Conservation (phyloP, 371 early-diverging fungal genomes). For the Syncephalis plumigaleata region DNA sequence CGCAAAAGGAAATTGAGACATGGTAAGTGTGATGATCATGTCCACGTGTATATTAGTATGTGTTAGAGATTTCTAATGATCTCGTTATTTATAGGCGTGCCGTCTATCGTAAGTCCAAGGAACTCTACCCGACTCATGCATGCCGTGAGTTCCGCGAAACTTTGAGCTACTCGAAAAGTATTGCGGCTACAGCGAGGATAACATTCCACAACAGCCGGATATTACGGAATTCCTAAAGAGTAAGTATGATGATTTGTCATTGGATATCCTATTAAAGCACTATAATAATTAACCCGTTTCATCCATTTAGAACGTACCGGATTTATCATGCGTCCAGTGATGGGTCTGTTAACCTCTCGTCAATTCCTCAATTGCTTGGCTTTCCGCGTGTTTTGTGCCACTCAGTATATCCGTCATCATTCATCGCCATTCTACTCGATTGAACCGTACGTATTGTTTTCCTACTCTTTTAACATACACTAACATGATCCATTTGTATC, state of each 20-base stretch:
- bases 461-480: too few species aligned
- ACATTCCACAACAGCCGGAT: conserved; percentile 82
- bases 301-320: conserved; percentile 68
- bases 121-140: conserved; percentile 73
- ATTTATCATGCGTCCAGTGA: conserved; percentile 88
- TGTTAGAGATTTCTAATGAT: not conserved
- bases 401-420: conserved; percentile 92
- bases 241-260: not conserved
- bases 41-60: not conserved
- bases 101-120: conserved; percentile 58
- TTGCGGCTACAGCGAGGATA: conserved; percentile 72
- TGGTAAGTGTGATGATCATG: conserved; percentile 45
- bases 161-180: conserved; percentile 82
- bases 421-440: conserved; percentile 87
- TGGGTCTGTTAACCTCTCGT: conserved; percentile 82
- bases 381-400: conserved; percentile 92
- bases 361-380: conserved; percentile 95
- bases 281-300: not conserved
- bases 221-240: conserved; percentile 82
- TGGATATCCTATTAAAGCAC: not conserved
- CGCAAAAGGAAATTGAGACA: conserved; percentile 58
- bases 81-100: conserved; percentile 17
- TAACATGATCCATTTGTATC: too few species aligned
- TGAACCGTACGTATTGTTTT: conserved; percentile 36
- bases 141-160: conserved; percentile 85